These are phyloP conservation scores for Phytophthora litchii DNA, from an alignment of 352 stramenopile genomes.

Conservation along the genomic window DNA sequence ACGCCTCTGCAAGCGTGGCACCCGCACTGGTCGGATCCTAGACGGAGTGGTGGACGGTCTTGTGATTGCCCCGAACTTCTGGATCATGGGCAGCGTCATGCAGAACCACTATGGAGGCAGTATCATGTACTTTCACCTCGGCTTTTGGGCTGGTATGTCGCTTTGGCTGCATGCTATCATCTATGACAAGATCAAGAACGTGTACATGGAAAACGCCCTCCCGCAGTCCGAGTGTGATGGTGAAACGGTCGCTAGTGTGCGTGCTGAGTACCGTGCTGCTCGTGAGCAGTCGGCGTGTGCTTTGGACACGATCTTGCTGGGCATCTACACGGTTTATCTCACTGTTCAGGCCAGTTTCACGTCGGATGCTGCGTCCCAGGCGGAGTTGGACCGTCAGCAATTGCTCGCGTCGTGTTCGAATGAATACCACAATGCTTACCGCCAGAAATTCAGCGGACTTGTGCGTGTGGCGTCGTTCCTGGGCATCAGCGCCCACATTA, in stretches of 20 bases:
- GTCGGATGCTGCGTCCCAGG: constrained; percentile 66
- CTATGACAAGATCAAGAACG: constrained; percentile 90
- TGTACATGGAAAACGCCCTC: constrained; percentile 86
- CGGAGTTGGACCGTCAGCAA: constrained; percentile 56
- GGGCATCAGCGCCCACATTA: constrained; percentile 81
- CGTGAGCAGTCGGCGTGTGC: constrained; percentile 66
- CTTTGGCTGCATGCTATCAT: constrained; percentile 83
- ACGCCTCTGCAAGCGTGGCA: constrained; percentile 83
- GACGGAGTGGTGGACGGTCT: constrained; percentile 79
- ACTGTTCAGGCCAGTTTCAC: constrained; percentile 68
- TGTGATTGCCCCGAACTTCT: constrained; percentile 78
- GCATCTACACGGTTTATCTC: constrained; percentile 83
- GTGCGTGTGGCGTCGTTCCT: constrained; percentile 82
- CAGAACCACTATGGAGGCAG: constrained; percentile 58
- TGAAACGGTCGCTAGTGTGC: constrained; percentile 81
- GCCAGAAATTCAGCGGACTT: constrained; percentile 57
- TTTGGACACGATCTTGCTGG: constrained; percentile 72
- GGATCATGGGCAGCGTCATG: constrained; percentile 60
- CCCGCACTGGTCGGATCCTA: constrained; percentile 79
- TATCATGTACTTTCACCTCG: constrained; percentile 53
- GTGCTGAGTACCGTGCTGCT: constrained; percentile 65
- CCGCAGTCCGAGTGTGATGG: constrained; percentile 80
- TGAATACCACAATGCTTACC: constrained; percentile 67
- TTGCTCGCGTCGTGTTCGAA: constrained; percentile 68
- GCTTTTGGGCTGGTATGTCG: constrained; percentile 66